Evolutionary conservation across 805 yeast genomes (phyloP), one percentile per base, ranked within the genome.

Genomic region (Saturnispora dispora): DNA sequence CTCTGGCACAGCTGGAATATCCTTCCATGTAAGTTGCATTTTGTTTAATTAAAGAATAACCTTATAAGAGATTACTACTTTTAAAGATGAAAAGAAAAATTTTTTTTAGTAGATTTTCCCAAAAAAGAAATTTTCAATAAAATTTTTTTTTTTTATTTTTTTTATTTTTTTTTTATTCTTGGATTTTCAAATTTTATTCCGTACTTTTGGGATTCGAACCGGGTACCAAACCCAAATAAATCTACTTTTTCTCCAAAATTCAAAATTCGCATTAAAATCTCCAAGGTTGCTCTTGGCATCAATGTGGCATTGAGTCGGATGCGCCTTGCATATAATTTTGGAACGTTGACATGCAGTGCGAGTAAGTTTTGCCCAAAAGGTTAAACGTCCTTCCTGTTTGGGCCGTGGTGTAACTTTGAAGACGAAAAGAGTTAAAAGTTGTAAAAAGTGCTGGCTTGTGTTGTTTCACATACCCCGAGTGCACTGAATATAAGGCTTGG

Each of bases 11-110:
- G 95, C 83, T 22, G 98, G 96, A 67, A 91, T 93, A 70, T 93
- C 98, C 72, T 93, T 91, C 98, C 98, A 91, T 46, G 97, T 84
- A 60, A 91, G 81, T 76, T 91, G 98, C 99, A 91, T 93, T 46
- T 58, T 70, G 15, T 20, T 36, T 7, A 32, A 20, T 27, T 5
- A 33, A 47, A 40, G 35, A 28, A 23, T 13, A 43, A 17, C 17
- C n/a, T n/a, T 18, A 25, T 18, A n/a, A 22, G 25, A 30, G 35
- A 32, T 17, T 25, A 30, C 13, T 36, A 30, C 20, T n/a, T 15
- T 20, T 33, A 46, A 8, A 35, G 39, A 35, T n/a, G 20, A 17
- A 37, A 37, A 17, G 33, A 45, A 43, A 13, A 30, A 40, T 39
- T 39, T 39, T 39, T 47, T 45, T 45, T 45, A 22, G 17, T 22